These are phyloP conservation scores for Lentinula lateritia DNA, from an alignment of 768 basidiomycete species.

Conservation along the genomic window DNA sequence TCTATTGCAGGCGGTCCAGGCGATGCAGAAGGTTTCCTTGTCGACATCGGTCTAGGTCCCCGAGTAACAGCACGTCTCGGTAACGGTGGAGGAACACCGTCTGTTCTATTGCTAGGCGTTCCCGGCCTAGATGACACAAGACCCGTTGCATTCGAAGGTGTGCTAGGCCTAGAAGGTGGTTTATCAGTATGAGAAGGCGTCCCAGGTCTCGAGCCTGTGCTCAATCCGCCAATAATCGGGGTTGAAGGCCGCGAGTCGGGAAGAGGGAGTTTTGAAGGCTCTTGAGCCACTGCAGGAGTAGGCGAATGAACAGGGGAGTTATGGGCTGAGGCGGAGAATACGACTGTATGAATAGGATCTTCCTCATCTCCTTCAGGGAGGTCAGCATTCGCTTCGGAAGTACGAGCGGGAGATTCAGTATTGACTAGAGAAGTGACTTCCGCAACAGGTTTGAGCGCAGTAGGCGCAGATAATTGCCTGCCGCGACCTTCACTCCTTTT, in stretches of 20 bases:
- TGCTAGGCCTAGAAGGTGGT: background rate
- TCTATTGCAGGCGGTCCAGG: background rate
- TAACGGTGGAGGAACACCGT: slow-evolving; percentile 46
- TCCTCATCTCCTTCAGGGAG: slow-evolving; percentile 7
- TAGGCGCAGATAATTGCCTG: background rate
- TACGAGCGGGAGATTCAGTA: background rate
- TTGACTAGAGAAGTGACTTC: background rate
- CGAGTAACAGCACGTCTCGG: slow-evolving; percentile 63
- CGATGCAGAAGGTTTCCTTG: background rate
- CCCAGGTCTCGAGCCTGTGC: slow-evolving; percentile 23
- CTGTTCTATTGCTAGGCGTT: slow-evolving; percentile 16
- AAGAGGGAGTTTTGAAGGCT: slow-evolving; percentile 31
- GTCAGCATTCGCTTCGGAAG: slow-evolving; percentile 6
- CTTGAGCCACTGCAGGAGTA: background rate
- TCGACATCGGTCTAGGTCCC: slow-evolving; percentile 23
- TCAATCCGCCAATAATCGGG: slow-evolving; percentile 19
- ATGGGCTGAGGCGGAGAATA: slow-evolving; percentile 4
- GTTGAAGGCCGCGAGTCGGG: slow-evolving; percentile 42
- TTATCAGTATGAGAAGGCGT: slow-evolving; percentile 22
- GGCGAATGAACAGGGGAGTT: slow-evolving; percentile 11
- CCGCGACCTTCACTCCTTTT: background rate
- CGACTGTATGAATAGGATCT: slow-evolving; percentile 5
- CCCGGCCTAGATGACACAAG: no score
- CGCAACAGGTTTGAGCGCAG: background rate
- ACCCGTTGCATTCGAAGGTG: no score